Evolutionary conservation across 495 filamentous ascomycete genomes (phyloP).

Genomic region (Podospora didyma): DNA sequence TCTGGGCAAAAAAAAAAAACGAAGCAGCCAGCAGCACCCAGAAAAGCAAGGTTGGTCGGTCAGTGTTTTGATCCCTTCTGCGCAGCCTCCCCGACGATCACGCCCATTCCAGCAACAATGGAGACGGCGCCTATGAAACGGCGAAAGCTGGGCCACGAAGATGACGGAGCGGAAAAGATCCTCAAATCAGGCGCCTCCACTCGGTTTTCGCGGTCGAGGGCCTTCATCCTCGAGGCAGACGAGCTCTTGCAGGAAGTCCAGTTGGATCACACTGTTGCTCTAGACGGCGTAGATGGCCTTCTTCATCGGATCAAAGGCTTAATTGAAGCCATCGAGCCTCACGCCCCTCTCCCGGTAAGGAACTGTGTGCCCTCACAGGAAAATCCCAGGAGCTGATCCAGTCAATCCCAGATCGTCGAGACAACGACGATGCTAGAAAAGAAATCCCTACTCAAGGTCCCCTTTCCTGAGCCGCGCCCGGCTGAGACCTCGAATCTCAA

Average conservation of each 20-base stretch:
- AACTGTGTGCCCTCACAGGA: neutral
- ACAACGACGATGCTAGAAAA: conserved; percentile 65
- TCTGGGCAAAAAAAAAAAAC: conserved; percentile 14
- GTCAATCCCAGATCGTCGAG: conserved; percentile 50
- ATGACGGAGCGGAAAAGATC: conserved; percentile 19
- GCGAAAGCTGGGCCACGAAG: conserved; percentile 42
- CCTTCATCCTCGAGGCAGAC: conserved; percentile 86
- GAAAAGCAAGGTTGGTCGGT: neutral
- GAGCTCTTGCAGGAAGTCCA: conserved; percentile 70
- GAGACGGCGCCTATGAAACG: conserved; percentile 42
- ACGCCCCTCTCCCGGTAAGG: conserved; percentile 53
- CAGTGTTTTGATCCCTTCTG: neutral
- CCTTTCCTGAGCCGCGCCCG: conserved; percentile 77
- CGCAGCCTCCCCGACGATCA: neutral
- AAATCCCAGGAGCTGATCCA: neutral
- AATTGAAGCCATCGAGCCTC: conserved; percentile 64
- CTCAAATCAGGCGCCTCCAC: conserved; percentile 26
- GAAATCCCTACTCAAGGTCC: conserved; percentile 61
- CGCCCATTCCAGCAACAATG: conserved; percentile 24
- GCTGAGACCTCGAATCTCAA: conserved; percentile 72
- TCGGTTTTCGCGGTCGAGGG: conserved; percentile 43
- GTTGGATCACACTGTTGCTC: conserved; percentile 62
- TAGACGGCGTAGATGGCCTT: conserved; percentile 60
- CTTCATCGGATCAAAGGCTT: conserved; percentile 67
- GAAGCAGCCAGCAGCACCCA: conserved; percentile 4